Evolutionary conservation across 1,284 basidiomycete genomes (phyloP).

Genomic region (Agaricales sp.): DNA sequence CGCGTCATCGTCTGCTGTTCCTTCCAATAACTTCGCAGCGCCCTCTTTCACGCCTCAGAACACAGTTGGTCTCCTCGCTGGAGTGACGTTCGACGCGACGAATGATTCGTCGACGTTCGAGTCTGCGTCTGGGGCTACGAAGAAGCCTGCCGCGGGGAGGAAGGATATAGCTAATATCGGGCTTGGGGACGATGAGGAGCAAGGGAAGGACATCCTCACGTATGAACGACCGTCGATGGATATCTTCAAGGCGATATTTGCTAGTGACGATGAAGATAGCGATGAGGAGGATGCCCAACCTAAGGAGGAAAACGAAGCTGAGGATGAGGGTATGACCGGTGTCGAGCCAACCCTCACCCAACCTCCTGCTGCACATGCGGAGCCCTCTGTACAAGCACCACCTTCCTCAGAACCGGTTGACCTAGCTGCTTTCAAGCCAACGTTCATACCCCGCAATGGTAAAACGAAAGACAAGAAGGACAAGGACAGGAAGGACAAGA

Average conservation of each 20-base stretch:
- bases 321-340: conserved; percentile 15
- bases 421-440: conserved; percentile 64
- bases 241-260: conserved; percentile 93
- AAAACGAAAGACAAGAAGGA: conserved; percentile 23
- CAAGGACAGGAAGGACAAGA: conserved; percentile 24
- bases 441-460: conserved; percentile 59
- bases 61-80: conserved; percentile 8
- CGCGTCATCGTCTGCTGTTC: conserved; percentile 7
- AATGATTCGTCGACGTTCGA: background rate
- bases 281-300: conserved; percentile 40
- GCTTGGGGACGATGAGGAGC: conserved; percentile 78
- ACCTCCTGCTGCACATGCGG: conserved; percentile 10
- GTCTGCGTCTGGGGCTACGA: conserved; percentile 6
- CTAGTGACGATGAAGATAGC: conserved; percentile 78
- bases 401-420: conserved; percentile 32
- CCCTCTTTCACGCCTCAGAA: background rate
- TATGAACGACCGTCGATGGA: conserved; percentile 84
- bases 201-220: conserved; percentile 78
- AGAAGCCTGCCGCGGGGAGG: conserved; percentile 7
- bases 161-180: conserved; percentile 72
- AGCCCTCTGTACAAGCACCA: conserved; percentile 6
- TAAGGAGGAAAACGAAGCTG: conserved; percentile 18
- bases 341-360: conserved; percentile 11
- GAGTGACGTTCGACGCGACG: background rate
- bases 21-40: conserved; percentile 10